Conservation (phyloP, 805 yeast genomes). For the Sungouiella thailandica region DNA sequence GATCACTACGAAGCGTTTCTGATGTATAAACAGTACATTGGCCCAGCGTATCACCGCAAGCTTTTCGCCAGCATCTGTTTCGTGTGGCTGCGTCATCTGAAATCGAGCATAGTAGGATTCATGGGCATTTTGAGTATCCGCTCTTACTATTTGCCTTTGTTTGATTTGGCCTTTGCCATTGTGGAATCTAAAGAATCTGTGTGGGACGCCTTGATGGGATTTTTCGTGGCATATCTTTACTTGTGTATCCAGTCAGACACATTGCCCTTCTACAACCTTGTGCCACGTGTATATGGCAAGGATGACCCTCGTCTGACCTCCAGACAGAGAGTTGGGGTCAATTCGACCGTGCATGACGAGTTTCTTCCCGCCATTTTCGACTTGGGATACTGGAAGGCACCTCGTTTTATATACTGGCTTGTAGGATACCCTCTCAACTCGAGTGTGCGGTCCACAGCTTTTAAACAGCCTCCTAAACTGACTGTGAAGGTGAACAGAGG, state of each 20-base stretch:
- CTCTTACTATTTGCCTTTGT: slow-evolving; percentile 51
- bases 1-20: not conserved
- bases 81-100: slow-evolving; percentile 57
- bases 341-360: slow-evolving; percentile 1
- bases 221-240: slow-evolving; percentile 53
- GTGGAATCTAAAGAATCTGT: slow-evolving; percentile 40
- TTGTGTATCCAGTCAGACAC: slow-evolving; percentile 60
- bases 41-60: slow-evolving; percentile 29
- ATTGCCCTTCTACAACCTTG: slow-evolving; percentile 34
- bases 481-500: slow-evolving; percentile 1
- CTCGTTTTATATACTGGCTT: slow-evolving; percentile 33
- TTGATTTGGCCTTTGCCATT: slow-evolving; percentile 26
- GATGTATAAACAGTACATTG: slow-evolving; percentile 5
- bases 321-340: slow-evolving; percentile 32
- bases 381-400: slow-evolving; percentile 54
- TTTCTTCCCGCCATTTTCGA: slow-evolving; percentile 36
- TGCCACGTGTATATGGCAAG: slow-evolving; percentile 25
- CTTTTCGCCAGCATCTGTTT: slow-evolving; percentile 52
- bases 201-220: slow-evolving; percentile 44
- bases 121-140: slow-evolving; percentile 48
- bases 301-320: not conserved
- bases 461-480: slow-evolving; percentile 8
- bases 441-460: slow-evolving; percentile 26
- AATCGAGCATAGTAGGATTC: slow-evolving; percentile 50
- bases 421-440: slow-evolving; percentile 26